phyloP scores from a whole-genome alignment of 2,329 filamentous ascomycete species.

The Microdochium nivale region DNA sequence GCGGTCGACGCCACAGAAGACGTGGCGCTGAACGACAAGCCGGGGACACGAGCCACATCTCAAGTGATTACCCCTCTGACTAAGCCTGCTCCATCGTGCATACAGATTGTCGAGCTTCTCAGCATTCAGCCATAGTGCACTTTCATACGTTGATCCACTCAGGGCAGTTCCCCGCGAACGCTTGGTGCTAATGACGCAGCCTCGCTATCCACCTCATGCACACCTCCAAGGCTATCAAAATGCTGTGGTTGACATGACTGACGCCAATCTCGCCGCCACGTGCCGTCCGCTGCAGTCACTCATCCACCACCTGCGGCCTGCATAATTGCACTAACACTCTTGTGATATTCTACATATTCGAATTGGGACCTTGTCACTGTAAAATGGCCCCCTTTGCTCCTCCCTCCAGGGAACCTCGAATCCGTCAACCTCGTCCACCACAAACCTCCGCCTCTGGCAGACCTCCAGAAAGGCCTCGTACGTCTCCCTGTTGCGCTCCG shows the following conservation, averaged over 20 bases:
- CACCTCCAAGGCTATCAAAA: too few species aligned
- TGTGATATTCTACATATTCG: conserved; percentile 41
- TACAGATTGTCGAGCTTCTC: background rate
- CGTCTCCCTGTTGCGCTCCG: conserved; percentile 62
- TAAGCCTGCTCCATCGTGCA: background rate
- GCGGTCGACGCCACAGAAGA: background rate
- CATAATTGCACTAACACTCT: too few species aligned
- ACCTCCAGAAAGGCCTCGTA: conserved; percentile 54
- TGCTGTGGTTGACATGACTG: too few species aligned
- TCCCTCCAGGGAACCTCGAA: conserved; percentile 28
- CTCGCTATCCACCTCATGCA: too few species aligned
- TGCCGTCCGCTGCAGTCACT: too few species aligned
- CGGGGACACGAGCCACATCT: background rate
- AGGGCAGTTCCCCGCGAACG: too few species aligned
- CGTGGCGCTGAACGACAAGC: background rate
- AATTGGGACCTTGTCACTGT: conserved; percentile 50
- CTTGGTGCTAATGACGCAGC: too few species aligned
- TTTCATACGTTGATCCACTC: too few species aligned
- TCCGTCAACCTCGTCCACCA: conserved; percentile 27
- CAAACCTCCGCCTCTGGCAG: conserved; percentile 41
- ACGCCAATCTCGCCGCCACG: too few species aligned
- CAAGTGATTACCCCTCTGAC: background rate
- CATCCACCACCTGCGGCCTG: too few species aligned
- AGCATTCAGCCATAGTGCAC: too few species aligned
- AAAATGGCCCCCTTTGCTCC: conserved; percentile 55